phyloP scores from a whole-genome alignment of 2,329 filamentous ascomycete genomes.

The Chaetomiaceae sp. region DNA sequence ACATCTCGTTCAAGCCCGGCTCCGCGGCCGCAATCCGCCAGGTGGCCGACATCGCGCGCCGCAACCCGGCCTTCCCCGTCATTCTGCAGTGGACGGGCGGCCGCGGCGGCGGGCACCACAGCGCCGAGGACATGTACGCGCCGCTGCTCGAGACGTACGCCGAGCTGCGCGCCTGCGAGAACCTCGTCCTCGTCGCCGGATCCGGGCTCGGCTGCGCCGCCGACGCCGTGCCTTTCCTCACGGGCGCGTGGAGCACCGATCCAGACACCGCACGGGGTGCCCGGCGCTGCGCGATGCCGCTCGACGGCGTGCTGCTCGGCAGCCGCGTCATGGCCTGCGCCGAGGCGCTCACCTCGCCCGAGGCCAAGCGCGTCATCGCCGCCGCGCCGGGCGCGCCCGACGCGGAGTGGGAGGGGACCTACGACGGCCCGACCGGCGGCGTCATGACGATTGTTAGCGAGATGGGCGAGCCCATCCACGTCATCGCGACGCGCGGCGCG shows the following conservation, averaged over 20 bases:
- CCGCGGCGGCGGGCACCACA: constrained; percentile 87
- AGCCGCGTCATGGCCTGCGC: constrained; percentile 91
- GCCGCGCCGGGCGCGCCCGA: constrained; percentile 79
- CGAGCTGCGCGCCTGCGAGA: constrained; percentile 73
- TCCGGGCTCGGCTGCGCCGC: constrained; percentile 85
- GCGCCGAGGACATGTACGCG: constrained; percentile 89
- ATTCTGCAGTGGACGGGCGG: constrained; percentile 92
- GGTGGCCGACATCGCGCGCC: constrained; percentile 84
- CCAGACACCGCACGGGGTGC: constrained; percentile 76
- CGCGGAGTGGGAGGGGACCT: constrained; percentile 80
- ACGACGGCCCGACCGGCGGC: constrained; percentile 76
- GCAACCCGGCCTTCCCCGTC: constrained; percentile 83
- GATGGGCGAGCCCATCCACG: constrained; percentile 99
- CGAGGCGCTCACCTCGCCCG: constrained; percentile 79
- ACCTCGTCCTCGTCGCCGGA: constrained; percentile 81
- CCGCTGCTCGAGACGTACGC: constrained; percentile 86
- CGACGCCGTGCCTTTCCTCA: constrained; percentile 86
- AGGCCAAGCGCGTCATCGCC: constrained; percentile 81
- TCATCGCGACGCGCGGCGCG: constrained; percentile 91
- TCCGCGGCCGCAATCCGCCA: constrained; percentile 80
- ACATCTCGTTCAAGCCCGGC: constrained; percentile 89
- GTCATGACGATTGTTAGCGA: constrained; percentile 94
- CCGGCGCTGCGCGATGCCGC: no score
- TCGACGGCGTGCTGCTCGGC: constrained; percentile 83
- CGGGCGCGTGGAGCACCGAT: constrained; percentile 75